Percentiles rank a stretch among this genome's conserved stretches.
Conservation (phyloP, 805 yeast species). For the Candida boleticola region DNA sequence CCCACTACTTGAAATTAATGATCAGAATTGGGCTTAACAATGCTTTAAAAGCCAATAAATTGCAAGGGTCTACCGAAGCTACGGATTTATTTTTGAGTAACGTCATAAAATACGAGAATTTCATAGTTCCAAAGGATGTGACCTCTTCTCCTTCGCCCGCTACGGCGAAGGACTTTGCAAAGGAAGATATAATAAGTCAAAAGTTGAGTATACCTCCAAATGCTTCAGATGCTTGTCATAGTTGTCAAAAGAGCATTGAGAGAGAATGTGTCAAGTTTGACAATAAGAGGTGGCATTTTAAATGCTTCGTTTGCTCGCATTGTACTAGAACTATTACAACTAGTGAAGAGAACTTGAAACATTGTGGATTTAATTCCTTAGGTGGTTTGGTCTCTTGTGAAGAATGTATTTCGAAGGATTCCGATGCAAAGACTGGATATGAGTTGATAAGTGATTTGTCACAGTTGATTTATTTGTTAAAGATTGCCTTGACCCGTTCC, state of each 20-base stretch:
- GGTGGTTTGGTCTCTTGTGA: conserved; percentile 50
- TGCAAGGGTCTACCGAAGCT: conserved; percentile 56
- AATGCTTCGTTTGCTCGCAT: conserved; percentile 65
- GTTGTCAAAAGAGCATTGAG: conserved; percentile 77
- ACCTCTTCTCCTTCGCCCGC: background rate
- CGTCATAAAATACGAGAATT: conserved; percentile 35
- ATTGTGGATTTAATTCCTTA: conserved; percentile 44
- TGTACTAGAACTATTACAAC: conserved; percentile 39
- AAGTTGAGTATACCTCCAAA: conserved; percentile 49
- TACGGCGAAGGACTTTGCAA: background rate
- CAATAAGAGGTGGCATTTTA: conserved; percentile 76
- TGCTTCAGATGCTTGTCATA: conserved; percentile 73
- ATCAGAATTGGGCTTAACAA: conserved; percentile 77
- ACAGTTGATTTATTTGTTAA: conserved; percentile 74
- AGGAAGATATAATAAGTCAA: conserved; percentile 35
- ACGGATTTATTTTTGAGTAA: conserved; percentile 61
- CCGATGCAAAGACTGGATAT: conserved; percentile 53
- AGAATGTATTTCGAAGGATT: conserved; percentile 48
- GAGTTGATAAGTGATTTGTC: conserved; percentile 61
- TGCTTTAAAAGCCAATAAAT: conserved; percentile 66
- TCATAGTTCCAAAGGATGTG: conserved; percentile 6
- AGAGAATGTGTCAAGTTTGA: conserved; percentile 67
- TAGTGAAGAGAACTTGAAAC: conserved; percentile 33
- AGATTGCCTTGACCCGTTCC: conserved; percentile 80
- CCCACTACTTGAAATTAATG: conserved; percentile 85